Conservation (phyloP, 192 early-diverging fungal genomes). For the Martensiomyces pterosporus region DNA sequence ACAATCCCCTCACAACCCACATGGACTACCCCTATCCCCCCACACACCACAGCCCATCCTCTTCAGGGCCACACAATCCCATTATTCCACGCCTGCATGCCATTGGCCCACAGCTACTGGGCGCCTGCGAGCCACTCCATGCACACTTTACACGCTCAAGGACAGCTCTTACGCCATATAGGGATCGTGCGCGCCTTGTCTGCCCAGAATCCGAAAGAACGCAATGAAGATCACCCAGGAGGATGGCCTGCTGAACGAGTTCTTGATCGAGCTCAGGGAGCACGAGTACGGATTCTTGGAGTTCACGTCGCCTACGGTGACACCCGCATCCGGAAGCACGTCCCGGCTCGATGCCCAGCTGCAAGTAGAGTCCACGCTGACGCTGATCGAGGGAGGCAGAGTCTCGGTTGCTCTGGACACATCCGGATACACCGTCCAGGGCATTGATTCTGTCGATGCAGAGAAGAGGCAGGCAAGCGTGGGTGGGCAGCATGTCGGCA, state of each 20-base stretch:
- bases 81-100: too few relatives aligned
- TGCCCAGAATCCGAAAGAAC: too few relatives aligned
- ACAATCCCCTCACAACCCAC: too few relatives aligned
- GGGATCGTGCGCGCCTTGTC: too few relatives aligned
- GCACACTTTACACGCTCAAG: too few relatives aligned
- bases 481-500: background rate
- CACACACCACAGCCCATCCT: too few relatives aligned
- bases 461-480: background rate
- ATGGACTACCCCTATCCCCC: too few relatives aligned
- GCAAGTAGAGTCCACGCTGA: constrained; percentile 1
- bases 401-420: constrained; percentile 6
- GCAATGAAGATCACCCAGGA: too few relatives aligned
- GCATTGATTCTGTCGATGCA: background rate
- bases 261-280: constrained; percentile 11
- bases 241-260: constrained; percentile 17
- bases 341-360: background rate
- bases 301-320: constrained; percentile 1
- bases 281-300: constrained; percentile 25
- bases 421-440: constrained; percentile 11
- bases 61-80: too few relatives aligned
- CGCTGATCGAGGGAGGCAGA: constrained; percentile 7
- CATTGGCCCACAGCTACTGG: too few relatives aligned
- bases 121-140: too few relatives aligned
- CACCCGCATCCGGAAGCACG: background rate
- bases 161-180: too few relatives aligned